phyloP scores from a whole-genome alignment of 805 yeast genomes.

The Pichia cabralensis region DNA sequence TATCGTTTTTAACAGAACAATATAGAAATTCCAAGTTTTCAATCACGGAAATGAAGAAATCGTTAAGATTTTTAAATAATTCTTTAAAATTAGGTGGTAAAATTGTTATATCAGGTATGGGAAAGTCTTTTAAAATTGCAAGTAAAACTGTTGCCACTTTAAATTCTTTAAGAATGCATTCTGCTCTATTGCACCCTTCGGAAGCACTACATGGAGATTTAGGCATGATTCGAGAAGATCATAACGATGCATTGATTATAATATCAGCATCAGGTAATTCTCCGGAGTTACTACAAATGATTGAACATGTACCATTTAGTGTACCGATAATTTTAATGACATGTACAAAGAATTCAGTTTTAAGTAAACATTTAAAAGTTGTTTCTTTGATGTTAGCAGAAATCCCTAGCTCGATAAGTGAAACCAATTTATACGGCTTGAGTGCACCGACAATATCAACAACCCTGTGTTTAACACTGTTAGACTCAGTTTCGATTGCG shows the following conservation, averaged over 20 bases:
- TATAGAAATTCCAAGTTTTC: constrained; percentile 37
- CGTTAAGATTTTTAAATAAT: constrained; percentile 35
- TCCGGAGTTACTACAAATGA: constrained; percentile 53
- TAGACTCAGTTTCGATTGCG: constrained; percentile 73
- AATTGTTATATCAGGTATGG: constrained; percentile 72
- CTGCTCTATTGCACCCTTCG: constrained; percentile 65
- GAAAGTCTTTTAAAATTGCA: constrained; percentile 76
- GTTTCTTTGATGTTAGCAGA: constrained; percentile 50
- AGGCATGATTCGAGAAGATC: constrained; percentile 51
- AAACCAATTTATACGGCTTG: constrained; percentile 58
- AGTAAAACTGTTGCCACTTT: constrained; percentile 72
- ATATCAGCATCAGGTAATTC: constrained; percentile 79
- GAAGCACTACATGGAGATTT: constrained; percentile 90
- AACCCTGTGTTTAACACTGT: constrained; percentile 61
- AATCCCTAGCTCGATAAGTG: constrained; percentile 47
- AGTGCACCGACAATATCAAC: constrained; percentile 87
- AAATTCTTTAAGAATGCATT: constrained; percentile 64
- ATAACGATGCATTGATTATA: constrained; percentile 49
- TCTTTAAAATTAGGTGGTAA: constrained; percentile 47
- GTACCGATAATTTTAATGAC: constrained; percentile 56
- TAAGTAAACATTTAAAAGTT: constrained; percentile 42
- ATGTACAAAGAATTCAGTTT: constrained; percentile 44
- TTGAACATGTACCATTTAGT: constrained; percentile 45
- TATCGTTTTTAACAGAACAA: constrained; percentile 34
- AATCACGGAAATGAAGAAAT: constrained; percentile 32